phyloP scores from a whole-genome alignment of 345 rosid species.

The Brassica juncea region DNA sequence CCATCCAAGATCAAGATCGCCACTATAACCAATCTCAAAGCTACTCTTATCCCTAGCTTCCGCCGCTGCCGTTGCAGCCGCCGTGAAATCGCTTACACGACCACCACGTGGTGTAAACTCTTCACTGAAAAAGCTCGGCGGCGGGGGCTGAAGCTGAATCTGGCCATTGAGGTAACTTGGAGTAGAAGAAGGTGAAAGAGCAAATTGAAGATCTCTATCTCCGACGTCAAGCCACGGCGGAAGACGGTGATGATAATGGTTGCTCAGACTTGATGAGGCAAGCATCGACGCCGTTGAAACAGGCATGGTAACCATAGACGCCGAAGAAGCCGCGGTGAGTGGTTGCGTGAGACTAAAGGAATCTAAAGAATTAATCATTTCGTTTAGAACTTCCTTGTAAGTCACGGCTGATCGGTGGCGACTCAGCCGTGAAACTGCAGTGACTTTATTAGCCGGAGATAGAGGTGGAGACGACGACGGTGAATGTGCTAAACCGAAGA shows the following conservation, averaged over 20 bases:
- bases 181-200: slow-evolving; percentile 66
- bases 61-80: slow-evolving; percentile 14
- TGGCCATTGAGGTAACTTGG: slow-evolving; percentile 35
- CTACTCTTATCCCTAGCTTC: slow-evolving; percentile 27
- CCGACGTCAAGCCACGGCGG: slow-evolving; percentile 54
- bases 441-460: slow-evolving; percentile 53
- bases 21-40: slow-evolving; percentile 30
- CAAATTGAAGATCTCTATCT: slow-evolving; percentile 41
- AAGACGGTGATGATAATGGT: slow-evolving; percentile 18
- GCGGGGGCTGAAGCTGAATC: not conserved
- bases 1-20: slow-evolving; percentile 91
- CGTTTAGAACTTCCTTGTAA: slow-evolving; percentile 47
- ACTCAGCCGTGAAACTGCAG: slow-evolving; percentile 34
- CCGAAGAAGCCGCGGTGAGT: slow-evolving; percentile 1
- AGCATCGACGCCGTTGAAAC: slow-evolving; percentile 34
- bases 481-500: slow-evolving; percentile 57
- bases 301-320: slow-evolving; percentile 24
- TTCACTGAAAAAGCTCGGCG: slow-evolving; percentile 20
- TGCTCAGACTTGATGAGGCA: slow-evolving; percentile 5
- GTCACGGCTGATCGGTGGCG: slow-evolving; percentile 8
- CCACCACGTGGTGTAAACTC: slow-evolving; percentile 33
- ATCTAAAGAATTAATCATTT: slow-evolving; percentile 59
- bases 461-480: slow-evolving; percentile 68
- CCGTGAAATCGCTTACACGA: slow-evolving; percentile 14
- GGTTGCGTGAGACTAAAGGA: slow-evolving; percentile 51